Evolutionary conservation across 73 alveolate species (phyloP), one percentile per base, ranked within the genome.

Genomic region (Paraurostyla sp.): DNA sequence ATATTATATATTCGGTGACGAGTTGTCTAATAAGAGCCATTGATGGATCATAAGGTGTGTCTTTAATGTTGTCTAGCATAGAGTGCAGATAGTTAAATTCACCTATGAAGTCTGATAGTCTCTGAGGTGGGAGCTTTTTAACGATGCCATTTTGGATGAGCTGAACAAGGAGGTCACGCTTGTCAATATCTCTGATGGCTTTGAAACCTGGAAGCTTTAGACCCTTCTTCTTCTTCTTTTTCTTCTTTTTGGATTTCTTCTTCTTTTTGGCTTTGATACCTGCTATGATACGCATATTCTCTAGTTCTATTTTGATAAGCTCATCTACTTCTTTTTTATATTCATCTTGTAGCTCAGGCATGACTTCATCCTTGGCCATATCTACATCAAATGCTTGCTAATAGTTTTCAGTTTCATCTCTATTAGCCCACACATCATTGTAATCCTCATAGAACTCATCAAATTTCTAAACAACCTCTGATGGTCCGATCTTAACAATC

Each of bases 31-130:
- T 89, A 85, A 92, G 83, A 41, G 98, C 97, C 92, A 87, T 88
- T 29, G 97, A 90, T 18, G 98, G 98, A 86, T 94, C 98, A 16
- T 95, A 94, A 29, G 96, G 95, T 27, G 91, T 90, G 22, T 38
- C 91, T 23, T 63, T 87, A 0, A 87, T 57, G 48, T 95, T 85
- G 51, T 91, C 95, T 15, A 81, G 80, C 89, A 90, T 73, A 0
- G 94, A 82, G 30, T 97, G 97, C 51, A 96, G 84, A 46, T 94
- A 94, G 60, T 96, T 96, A 60, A 92, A 88, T 33, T 90, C 97
- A 23, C 98, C 99, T 40, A 69, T 85, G 51, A 94, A 88, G 69
- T 96, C 98, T 27, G 78, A 33, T 22, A 96, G 86, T 0, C 50
- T 76, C 36, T 93, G 69, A 0, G 93, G 91, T 32, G 95, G 94